Conservation (phyloP, 2,329 filamentous ascomycete genomes). For the Fusarium nygamai region DNA sequence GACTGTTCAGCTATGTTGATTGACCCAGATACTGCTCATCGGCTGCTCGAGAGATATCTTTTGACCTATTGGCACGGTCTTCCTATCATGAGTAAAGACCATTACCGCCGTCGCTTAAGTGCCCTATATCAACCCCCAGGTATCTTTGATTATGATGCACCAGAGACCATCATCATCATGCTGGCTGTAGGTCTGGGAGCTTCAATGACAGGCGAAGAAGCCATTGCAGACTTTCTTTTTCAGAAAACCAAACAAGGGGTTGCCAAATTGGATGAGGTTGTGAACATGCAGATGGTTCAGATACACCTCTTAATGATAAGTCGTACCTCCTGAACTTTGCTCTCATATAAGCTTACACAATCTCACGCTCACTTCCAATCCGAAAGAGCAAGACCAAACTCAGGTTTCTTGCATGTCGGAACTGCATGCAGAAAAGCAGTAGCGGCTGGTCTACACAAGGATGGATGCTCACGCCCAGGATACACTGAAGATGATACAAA, state of each 20-base stretch:
- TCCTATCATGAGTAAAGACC: conserved; percentile 49
- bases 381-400: conserved; percentile 56
- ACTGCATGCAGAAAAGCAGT: conserved; percentile 54
- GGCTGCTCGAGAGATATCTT: conserved; percentile 53
- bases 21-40: conserved; percentile 50
- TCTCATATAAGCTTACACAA: not conserved
- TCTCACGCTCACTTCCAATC: conserved; percentile 54
- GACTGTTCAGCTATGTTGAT: conserved; percentile 49
- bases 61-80: conserved; percentile 52
- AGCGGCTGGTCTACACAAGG: conserved; percentile 56
- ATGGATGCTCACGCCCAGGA: conserved; percentile 45
- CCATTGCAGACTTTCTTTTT: conserved; percentile 53
- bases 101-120: conserved; percentile 49
- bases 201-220: conserved; percentile 51
- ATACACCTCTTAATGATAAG: conserved; percentile 58
- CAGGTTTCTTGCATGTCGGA: conserved; percentile 53
- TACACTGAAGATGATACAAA: conserved; percentile 48
- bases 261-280: conserved; percentile 53
- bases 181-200: conserved; percentile 51
- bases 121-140: conserved; percentile 47
- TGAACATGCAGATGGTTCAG: conserved; percentile 56
- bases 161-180: conserved; percentile 51
- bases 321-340: conserved; percentile 3
- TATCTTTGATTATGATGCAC: conserved; percentile 46
- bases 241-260: conserved; percentile 54